Base-by-base conservation (phyloP, 108 stramenopile genomes). In the Skeletonema tropicum region DNA sequence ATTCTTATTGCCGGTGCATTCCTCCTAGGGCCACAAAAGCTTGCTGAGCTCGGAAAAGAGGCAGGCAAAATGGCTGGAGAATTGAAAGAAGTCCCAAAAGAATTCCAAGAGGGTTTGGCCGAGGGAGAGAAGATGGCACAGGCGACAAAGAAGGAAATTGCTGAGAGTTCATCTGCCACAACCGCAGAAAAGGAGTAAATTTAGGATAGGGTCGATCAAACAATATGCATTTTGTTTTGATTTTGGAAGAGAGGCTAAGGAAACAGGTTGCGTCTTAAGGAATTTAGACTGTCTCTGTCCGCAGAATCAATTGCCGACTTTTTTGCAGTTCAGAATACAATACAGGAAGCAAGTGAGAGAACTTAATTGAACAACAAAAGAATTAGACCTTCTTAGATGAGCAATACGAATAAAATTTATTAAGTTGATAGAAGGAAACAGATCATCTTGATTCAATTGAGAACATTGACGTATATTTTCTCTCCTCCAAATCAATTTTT, bases 41-140 rank as follows among this genome's bases (percentile, higher is more conserved):
- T 97, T 33, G 95, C 94, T 35, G 90, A 91, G 63, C 78, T 97
- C 32, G 93, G 92, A 60, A 96, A 96, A 82, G 97, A 97, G 71
- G 92, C 93, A 13, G 97, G 97, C 70, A 94, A 94, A 84, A 96
- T 97, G 83, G 97, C 97, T 4, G 97, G 97, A 35, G 97, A 97
- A 81, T 76, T 97, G 45, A 97, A 97, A 83, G 97, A 96, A 70
- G 94, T 96, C 29, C 95, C 95, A 30, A 94, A 95, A 68, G 95
- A 97, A 69, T 97, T 97, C 82, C 95, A 97, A 86, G 86, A 91
- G 67, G 97, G 97, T 23, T 73, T 97, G 77, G 78, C 82, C 25
- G 97, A 97, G 71, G 97, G 96, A 23, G 97, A 97, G 83, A 80
- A 77, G 67, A 55, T 86, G 70, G 93, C 93, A 35, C 83, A 86